Percentiles rank a stretch among this genome's conserved stretches.
phyloP scores from a whole-genome alignment of 257 asterid species.

The Salvia hispanica region DNA sequence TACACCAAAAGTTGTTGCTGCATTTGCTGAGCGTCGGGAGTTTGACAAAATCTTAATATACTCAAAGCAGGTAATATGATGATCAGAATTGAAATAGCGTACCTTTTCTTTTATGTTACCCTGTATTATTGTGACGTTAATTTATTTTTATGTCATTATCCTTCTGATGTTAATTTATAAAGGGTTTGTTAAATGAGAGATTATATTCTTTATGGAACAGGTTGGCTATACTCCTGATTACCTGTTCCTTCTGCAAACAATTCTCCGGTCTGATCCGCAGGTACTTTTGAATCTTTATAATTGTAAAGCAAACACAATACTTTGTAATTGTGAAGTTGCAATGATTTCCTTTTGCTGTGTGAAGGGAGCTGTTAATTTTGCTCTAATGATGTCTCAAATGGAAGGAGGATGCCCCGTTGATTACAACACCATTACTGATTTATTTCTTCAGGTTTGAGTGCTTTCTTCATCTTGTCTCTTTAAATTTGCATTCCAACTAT shows the following conservation, averaged over 20 bases:
- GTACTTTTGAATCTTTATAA: slow-evolving; percentile 43
- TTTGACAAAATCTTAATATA: slow-evolving; percentile 95
- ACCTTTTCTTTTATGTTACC: slow-evolving; percentile 8
- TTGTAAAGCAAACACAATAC: background rate
- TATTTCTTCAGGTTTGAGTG: slow-evolving; percentile 85
- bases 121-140: slow-evolving; percentile 11
- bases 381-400: slow-evolving; percentile 99
- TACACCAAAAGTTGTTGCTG: slow-evolving; percentile 99
- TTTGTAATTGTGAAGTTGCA: slow-evolving; percentile 11
- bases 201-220: slow-evolving; percentile 50
- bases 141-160: slow-evolving; percentile 19
- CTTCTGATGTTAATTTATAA: slow-evolving; percentile 13
- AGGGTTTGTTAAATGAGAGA: slow-evolving; percentile 3
- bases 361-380: slow-evolving; percentile 99
- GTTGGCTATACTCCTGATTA: slow-evolving; percentile 98
- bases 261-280: slow-evolving; percentile 99
- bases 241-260: slow-evolving; percentile 96
- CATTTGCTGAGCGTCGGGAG: slow-evolving; percentile 99
- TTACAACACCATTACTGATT: slow-evolving; percentile 96
- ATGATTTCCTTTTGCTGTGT: slow-evolving; percentile 28
- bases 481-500: slow-evolving; percentile 7
- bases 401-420: slow-evolving; percentile 99
- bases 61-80: slow-evolving; percentile 83
- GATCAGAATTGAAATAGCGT: background rate
- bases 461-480: slow-evolving; percentile 1